Evolutionary conservation across 495 filamentous ascomycete genomes (phyloP).

Genomic region (Jackrogersella minutella): DNA sequence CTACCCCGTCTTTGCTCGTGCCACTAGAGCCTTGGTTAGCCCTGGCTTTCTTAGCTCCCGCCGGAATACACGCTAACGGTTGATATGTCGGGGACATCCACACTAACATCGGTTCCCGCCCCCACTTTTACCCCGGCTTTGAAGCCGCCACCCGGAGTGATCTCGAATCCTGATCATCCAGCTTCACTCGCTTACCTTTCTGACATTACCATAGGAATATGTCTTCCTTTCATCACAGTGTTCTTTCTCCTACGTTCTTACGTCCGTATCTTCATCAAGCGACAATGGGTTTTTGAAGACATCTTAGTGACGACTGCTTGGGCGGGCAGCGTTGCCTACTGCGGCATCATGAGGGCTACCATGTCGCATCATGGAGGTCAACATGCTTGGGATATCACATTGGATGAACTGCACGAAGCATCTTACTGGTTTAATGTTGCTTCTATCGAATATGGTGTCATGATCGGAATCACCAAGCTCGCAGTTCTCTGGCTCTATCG

Average conservation of each 20-base stretch:
- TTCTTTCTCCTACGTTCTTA: conserved; percentile 45
- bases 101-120: too few species aligned
- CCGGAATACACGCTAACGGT: too few species aligned
- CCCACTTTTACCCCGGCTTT: too few species aligned
- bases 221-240: conserved; percentile 39
- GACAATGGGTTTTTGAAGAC: conserved; percentile 46
- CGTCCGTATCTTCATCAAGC: conserved; percentile 35
- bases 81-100: too few species aligned
- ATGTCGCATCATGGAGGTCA: conserved; percentile 46
- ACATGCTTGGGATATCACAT: conserved; percentile 48
- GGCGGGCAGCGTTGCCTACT: neutral
- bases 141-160: conserved; percentile 21
- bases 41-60: too few species aligned
- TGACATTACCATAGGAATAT: conserved; percentile 39
- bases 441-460: conserved; percentile 49
- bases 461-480: conserved; percentile 51
- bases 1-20: too few species aligned
- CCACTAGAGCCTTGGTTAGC: too few species aligned
- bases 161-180: conserved; percentile 22
- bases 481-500: conserved; percentile 52
- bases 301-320: conserved; percentile 11
- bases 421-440: conserved; percentile 46
- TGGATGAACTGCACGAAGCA: conserved; percentile 28
- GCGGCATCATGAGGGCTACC: conserved; percentile 8
- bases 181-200: neutral